A percentile compares a stretch with the other conserved stretches of the same genome.
phyloP scores from a whole-genome alignment of 2,329 filamentous ascomycete genomes.

The Paradendryphiella salina region DNA sequence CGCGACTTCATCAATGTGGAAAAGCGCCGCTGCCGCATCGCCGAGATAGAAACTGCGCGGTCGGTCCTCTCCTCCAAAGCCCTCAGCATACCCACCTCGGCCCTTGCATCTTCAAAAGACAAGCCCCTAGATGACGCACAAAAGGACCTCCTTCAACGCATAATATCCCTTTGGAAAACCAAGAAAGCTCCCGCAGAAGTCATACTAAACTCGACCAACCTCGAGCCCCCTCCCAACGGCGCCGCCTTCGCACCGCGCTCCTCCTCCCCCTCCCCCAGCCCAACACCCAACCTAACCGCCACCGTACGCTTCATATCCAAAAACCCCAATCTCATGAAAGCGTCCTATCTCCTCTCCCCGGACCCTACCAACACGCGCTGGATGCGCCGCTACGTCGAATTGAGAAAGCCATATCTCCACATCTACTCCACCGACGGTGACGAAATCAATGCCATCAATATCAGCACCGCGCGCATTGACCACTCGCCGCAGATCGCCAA shows the following conservation, averaged over 20 bases:
- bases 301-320: constrained; percentile 78
- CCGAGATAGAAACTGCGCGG: constrained; percentile 78
- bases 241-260: constrained; percentile 48
- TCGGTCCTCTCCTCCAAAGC: constrained; percentile 63
- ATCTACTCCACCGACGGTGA: constrained; percentile 87
- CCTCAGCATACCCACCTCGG: constrained; percentile 31
- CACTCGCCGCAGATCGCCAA: constrained; percentile 85
- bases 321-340: constrained; percentile 72
- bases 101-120: constrained; percentile 16
- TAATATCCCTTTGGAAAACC: constrained; percentile 66
- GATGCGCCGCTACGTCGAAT: constrained; percentile 90
- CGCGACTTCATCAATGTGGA: constrained; percentile 78
- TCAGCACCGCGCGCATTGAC: constrained; percentile 88
- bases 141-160: constrained; percentile 54
- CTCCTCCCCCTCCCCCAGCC: constrained; percentile 43
- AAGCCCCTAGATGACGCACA: constrained; percentile 39
- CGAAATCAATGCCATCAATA: constrained; percentile 84
- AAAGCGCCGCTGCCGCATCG: constrained; percentile 72
- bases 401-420: constrained; percentile 88
- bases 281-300: constrained; percentile 68
- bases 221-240: constrained; percentile 70
- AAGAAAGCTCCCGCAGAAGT: constrained; percentile 50
- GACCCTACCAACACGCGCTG: constrained; percentile 80
- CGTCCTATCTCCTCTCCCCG: constrained; percentile 83
- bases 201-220: constrained; percentile 57